Base-by-base conservation (phyloP, 164 flowering plant genomes). In the Nelumbo lutea region DNA sequence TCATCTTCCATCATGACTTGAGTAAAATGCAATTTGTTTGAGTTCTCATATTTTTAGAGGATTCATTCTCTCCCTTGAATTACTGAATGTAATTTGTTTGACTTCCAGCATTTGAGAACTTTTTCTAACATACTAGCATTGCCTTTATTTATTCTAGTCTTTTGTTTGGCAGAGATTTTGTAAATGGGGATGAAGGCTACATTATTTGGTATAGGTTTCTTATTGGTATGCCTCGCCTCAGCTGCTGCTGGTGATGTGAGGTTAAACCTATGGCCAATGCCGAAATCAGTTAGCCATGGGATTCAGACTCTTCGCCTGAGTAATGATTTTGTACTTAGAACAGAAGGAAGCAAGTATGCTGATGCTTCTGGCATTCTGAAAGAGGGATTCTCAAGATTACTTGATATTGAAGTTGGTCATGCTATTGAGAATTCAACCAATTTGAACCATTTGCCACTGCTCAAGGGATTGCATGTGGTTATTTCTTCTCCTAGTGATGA, bases 201-300 rank as follows among this genome's bases (percentile, higher is more conserved):
- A 15, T 58, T 48, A 14, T 57, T 68, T 5, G 15, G 57, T 50
- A 9, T 14, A 10, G 68, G 44, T 39, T 41, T 73, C 8, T 50
- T 68, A 5, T 38, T 68, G 27, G 44, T 73, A 9, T 53, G 44
- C 9, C 53, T 72, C 4, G 42, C 60, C 39, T 6, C 40, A 42
- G 68, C 59, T 61, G 81, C 65, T 50, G 71, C 27, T 60, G 68
- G 66, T 27, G 27, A 27, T 44, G 76, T 75, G 64, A 65, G 70
- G 42, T 39, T 84, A 66, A 83, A 83, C 60, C 71, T 91, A 71
- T 90, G 97, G 93, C 97, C 97, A 58, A 84, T 87, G 92, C 97
- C 96, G 3, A 58, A 72, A 45, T 83, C 82, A 0, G 83, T 80
- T 40, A 82, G 67, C 68, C 69, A 79, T 74, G 91, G 93, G 43